Conservation (phyloP, 2,329 filamentous ascomycete species). For the Aspergillus ochraceus region DNA sequence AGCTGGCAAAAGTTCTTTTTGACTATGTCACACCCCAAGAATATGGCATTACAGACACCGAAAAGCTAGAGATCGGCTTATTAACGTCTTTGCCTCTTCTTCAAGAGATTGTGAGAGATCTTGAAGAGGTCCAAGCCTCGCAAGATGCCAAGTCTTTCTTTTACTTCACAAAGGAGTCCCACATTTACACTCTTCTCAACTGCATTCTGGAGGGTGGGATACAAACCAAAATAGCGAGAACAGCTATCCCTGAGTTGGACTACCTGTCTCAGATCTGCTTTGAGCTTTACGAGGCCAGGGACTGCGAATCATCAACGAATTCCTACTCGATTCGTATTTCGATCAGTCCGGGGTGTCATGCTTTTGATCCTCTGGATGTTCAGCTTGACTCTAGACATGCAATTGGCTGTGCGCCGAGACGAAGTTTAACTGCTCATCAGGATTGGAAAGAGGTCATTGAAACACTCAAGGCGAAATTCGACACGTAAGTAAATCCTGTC, state of each 20-base stretch:
- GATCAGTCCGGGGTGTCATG: constrained; percentile 92
- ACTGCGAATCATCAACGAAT: constrained; percentile 73
- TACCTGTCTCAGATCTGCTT: constrained; percentile 98
- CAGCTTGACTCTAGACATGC: constrained; percentile 95
- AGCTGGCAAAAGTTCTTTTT: constrained; percentile 89
- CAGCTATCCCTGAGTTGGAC: constrained; percentile 93
- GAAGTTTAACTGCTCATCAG: constrained; percentile 84
- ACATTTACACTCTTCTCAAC: constrained; percentile 97
- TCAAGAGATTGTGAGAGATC: constrained; percentile 93
- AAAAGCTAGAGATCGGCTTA: constrained; percentile 98
- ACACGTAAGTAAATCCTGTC: constrained; percentile 65
- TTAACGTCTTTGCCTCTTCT: constrained; percentile 89
- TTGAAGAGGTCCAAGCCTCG: constrained; percentile 95
- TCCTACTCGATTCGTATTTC: constrained; percentile 96
- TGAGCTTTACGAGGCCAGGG: constrained; percentile 94
- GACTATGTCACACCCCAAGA: constrained; percentile 99
- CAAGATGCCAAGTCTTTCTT: constrained; percentile 94
- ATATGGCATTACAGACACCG: constrained; percentile 91
- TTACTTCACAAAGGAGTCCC: constrained; percentile 98
- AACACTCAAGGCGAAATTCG: constrained; percentile 90
- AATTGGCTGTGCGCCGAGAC: constrained; percentile 88
- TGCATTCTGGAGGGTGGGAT: constrained; percentile 97
- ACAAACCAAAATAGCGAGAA: constrained; percentile 93
- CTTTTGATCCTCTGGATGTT: constrained; percentile 93
- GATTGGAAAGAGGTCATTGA: constrained; percentile 98